A percentile compares a stretch with the other conserved stretches of the same genome.
Evolutionary conservation across 2,329 filamentous ascomycete species (phyloP).

Genomic region (Teratosphaeria nubilosa): DNA sequence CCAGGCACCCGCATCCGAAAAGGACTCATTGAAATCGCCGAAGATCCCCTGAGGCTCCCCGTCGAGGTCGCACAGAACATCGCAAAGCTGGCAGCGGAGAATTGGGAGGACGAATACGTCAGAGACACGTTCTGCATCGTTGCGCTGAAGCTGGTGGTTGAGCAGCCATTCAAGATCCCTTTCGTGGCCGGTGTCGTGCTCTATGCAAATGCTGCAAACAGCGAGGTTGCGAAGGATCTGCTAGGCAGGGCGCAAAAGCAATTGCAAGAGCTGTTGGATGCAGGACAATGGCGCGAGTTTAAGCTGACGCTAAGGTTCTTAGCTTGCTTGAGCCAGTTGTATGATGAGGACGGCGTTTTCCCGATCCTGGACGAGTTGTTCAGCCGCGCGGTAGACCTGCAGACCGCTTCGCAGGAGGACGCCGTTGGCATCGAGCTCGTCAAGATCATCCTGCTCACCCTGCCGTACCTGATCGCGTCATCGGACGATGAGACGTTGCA

Average conservation of each 20-base stretch:
- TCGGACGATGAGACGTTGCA: conserved; percentile 55
- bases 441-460: conserved; percentile 89
- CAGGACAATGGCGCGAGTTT: conserved; percentile 77
- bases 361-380: conserved; percentile 83
- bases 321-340: conserved; percentile 69
- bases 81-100: conserved; percentile 66
- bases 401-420: conserved; percentile 87
- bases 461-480: conserved; percentile 78
- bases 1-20: conserved; percentile 59
- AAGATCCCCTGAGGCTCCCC: conserved; percentile 67
- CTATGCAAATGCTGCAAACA: conserved; percentile 65
- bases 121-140: conserved; percentile 63
- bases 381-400: conserved; percentile 77
- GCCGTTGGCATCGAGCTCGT: conserved; percentile 70
- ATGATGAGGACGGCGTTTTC: conserved; percentile 79
- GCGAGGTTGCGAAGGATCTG: conserved; percentile 63
- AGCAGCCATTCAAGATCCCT: conserved; percentile 96
- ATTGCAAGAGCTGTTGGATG: conserved; percentile 56
- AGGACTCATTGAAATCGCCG: conserved; percentile 69
- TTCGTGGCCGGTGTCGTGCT: conserved; percentile 80
- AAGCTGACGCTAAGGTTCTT: conserved; percentile 86
- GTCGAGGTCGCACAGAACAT: conserved; percentile 69
- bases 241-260: conserved; percentile 52
- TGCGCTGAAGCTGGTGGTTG: conserved; percentile 65
- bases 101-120: conserved; percentile 76